These are phyloP conservation scores for Linnemannia exigua DNA, from an alignment of 192 early-diverging fungal species.

Conservation along the genomic window DNA sequence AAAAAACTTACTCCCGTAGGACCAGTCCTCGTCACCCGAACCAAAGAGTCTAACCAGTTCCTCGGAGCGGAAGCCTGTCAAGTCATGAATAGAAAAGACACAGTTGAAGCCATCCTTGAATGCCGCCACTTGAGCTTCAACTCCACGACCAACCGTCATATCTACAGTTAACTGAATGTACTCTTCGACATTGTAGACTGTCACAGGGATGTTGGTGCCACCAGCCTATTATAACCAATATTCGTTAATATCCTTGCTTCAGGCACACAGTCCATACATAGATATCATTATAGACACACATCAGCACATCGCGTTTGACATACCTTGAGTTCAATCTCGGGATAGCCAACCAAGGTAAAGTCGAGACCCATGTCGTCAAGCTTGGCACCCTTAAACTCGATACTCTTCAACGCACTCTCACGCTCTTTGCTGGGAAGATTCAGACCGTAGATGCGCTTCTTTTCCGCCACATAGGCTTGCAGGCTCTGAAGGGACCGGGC, in stretches of 20 bases:
- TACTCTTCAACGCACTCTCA: constrained; percentile 55
- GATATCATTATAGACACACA: background rate
- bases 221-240: constrained; percentile 42
- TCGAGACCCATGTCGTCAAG: constrained; percentile 83
- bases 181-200: constrained; percentile 83
- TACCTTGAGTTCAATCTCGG: constrained; percentile 74
- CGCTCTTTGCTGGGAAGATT: constrained; percentile 63
- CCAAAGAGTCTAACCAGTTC: constrained; percentile 84
- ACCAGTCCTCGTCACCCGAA: constrained; percentile 85
- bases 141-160: constrained; percentile 73
- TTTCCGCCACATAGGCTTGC: constrained; percentile 73
- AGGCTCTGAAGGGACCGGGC: constrained; percentile 77
- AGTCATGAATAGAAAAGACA: constrained; percentile 79
- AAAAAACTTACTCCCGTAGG: constrained; percentile 64
- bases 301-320: background rate
- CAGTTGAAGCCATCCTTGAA: constrained; percentile 87
- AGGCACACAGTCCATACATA: too few species aligned
- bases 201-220: constrained; percentile 79
- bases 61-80: constrained; percentile 77
- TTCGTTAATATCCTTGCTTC: background rate
- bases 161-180: constrained; percentile 81
- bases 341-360: constrained; percentile 90
- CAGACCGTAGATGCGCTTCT: constrained; percentile 66
- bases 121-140: constrained; percentile 77
- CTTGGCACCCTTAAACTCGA: constrained; percentile 66